These are phyloP conservation scores for Microthlaspi erraticum DNA, from an alignment of 345 rosid species.

Conservation along the genomic window DNA sequence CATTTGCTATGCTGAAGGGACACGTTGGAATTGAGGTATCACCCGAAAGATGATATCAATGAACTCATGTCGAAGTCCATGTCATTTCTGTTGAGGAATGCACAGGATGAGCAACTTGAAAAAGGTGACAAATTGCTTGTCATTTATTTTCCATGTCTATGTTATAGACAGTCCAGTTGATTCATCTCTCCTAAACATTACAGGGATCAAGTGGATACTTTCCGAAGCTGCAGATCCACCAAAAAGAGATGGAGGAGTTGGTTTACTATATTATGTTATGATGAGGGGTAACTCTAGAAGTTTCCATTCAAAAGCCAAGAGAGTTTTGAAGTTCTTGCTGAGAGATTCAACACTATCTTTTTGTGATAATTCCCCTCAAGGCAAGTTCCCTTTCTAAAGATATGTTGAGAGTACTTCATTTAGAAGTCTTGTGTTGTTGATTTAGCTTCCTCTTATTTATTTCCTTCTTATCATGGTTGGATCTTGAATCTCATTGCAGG, in stretches of 20 bases:
- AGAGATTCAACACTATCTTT: constrained; percentile 53
- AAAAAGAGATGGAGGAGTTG: constrained; percentile 65
- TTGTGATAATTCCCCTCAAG: constrained; percentile 63
- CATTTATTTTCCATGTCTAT: constrained; percentile 8
- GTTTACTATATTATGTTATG: constrained; percentile 70
- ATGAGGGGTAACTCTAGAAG: constrained; percentile 64
- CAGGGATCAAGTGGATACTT: constrained; percentile 73
- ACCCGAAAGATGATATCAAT: constrained; percentile 65
- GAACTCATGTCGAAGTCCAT: constrained; percentile 77
- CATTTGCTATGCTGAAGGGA: constrained; percentile 54
- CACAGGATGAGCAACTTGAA: constrained; percentile 57
- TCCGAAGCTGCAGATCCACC: constrained; percentile 56
- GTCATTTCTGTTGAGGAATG: constrained; percentile 88
- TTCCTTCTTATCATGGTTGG: constrained; percentile 27
- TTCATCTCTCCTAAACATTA: constrained; percentile 29
- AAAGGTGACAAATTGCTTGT: constrained; percentile 55
- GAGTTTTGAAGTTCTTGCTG: constrained; percentile 56
- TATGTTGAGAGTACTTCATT: constrained; percentile 19
- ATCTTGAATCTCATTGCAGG: constrained; percentile 50
- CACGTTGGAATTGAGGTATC: constrained; percentile 69
- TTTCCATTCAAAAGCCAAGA: constrained; percentile 74
- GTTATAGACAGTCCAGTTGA: constrained; percentile 16
- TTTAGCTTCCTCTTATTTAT: constrained; percentile 6
- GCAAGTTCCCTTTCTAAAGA: constrained; percentile 47
- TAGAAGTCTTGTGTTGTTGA: neutral